Percentiles rank a stretch among this genome's conserved stretches.
Conservation (phyloP, 495 filamentous ascomycete genomes). For the Penicillium herquei region DNA sequence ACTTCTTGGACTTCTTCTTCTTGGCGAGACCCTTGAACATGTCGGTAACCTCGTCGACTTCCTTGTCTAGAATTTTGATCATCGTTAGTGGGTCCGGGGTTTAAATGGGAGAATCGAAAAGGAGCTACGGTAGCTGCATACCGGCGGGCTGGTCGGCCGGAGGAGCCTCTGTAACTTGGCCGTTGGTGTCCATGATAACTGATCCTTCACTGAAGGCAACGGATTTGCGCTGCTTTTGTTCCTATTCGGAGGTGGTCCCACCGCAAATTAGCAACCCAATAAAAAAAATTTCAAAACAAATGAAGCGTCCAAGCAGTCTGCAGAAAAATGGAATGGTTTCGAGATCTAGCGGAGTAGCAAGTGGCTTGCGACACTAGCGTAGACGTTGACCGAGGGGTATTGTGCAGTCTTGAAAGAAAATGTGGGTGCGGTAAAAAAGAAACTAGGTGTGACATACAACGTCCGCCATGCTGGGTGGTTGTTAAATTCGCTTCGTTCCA, state of each 20-base stretch:
- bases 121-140: conserved; percentile 11
- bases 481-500: neutral
- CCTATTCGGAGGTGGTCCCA: conserved; percentile 1
- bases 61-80: conserved; percentile 49
- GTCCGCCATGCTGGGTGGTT: conserved; percentile 38
- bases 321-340: neutral
- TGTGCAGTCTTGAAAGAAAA: conserved; percentile 37
- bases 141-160: conserved; percentile 58
- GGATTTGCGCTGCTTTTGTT: conserved; percentile 70
- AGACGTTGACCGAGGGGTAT: conserved; percentile 27
- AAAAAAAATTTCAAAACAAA: conserved; percentile 9
- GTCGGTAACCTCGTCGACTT: conserved; percentile 69
- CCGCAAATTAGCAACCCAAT: conserved; percentile 4
- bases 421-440: conserved; percentile 45
- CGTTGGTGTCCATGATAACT: conserved; percentile 81
- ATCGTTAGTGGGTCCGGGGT: conserved; percentile 10
- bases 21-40: conserved; percentile 85
- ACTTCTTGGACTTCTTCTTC: conserved; percentile 72
- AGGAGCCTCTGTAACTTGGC: conserved; percentile 69
- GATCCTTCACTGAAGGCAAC: conserved; percentile 86
- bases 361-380: conserved; percentile 13
- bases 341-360: conserved; percentile 1
- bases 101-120: conserved; percentile 1
- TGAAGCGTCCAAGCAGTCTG: neutral
- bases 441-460: conserved; percentile 53